Percentiles rank a stretch among this genome's conserved stretches.
Evolutionary conservation across 179 eudicot genomes (phyloP).

Genomic region (Carnegiea gigantea): DNA sequence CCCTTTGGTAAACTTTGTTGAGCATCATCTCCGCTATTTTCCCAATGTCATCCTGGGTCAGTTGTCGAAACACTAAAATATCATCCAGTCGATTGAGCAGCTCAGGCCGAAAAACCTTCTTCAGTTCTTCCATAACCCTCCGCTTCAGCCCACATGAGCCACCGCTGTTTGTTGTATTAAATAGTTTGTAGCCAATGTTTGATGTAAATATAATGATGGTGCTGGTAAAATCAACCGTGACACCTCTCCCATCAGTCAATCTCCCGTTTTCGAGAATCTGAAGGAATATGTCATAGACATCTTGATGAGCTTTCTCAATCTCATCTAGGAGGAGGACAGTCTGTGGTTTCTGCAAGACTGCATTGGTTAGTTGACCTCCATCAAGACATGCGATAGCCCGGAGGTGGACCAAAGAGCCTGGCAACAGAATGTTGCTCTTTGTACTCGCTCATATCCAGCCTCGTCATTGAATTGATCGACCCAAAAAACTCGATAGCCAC

Average conservation of each 20-base stretch:
- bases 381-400: conserved; percentile 33
- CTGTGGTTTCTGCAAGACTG: no score
- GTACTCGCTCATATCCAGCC: conserved; percentile 44
- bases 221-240: conserved; percentile 34
- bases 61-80: conserved; percentile 30
- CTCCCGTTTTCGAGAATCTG: conserved; percentile 40
- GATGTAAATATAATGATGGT: conserved; percentile 38
- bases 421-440: conserved; percentile 36
- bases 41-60: conserved; percentile 19
- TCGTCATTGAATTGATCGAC: conserved; percentile 28
- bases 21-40: conserved; percentile 31
- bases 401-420: conserved; percentile 37
- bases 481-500: conserved; percentile 36
- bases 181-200: conserved; percentile 28
- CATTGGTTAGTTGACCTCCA: conserved; percentile 34
- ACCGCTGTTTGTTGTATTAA: background rate
- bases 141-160: conserved; percentile 4
- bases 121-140: conserved; percentile 29
- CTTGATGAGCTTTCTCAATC: conserved; percentile 40
- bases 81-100: conserved; percentile 40
- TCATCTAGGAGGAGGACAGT: conserved; percentile 36
- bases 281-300: conserved; percentile 27
- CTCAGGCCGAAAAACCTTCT: conserved; percentile 31
- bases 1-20: conserved; percentile 24
- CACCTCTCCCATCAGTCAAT: conserved; percentile 37